These are phyloP conservation scores for Metschnikowia arizonensis DNA, from an alignment of 805 yeast species.

Conservation along the genomic window DNA sequence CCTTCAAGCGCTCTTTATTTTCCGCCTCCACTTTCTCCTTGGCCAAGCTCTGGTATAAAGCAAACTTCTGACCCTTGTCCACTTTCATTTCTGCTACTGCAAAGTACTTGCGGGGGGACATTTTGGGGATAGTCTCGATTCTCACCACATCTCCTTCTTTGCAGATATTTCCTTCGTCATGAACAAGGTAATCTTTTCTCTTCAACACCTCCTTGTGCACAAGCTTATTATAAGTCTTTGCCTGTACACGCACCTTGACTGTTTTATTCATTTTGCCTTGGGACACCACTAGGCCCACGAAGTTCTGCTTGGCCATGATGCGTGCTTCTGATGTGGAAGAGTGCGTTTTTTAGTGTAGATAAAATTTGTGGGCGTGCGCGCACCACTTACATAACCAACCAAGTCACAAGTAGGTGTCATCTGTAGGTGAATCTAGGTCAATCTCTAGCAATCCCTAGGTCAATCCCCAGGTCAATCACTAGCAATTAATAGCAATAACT, in stretches of 20 bases:
- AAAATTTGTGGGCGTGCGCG: slow-evolving; percentile 8
- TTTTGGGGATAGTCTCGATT: slow-evolving; percentile 83
- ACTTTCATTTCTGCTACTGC: slow-evolving; percentile 89
- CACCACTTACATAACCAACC: too few relatives aligned
- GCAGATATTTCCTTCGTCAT: slow-evolving; percentile 87
- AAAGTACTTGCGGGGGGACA: slow-evolving; percentile 76
- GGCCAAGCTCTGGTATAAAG: slow-evolving; percentile 70
- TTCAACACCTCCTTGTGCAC: slow-evolving; percentile 72
- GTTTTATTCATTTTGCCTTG: slow-evolving; percentile 97
- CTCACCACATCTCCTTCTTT: slow-evolving; percentile 95
- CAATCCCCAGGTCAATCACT: too few relatives aligned
- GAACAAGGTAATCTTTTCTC: slow-evolving; percentile 83
- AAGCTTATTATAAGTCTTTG: slow-evolving; percentile 63
- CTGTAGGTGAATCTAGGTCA: too few relatives aligned
- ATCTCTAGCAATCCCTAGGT: too few relatives aligned
- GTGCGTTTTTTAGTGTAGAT: background rate
- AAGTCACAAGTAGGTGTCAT: too few relatives aligned
- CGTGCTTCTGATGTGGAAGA: background rate
- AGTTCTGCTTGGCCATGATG: slow-evolving; percentile 82
- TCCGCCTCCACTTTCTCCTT: slow-evolving; percentile 62
- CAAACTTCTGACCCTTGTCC: slow-evolving; percentile 90
- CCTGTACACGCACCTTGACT: slow-evolving; percentile 85
- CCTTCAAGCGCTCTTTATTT: slow-evolving; percentile 52
- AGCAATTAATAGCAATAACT: too few relatives aligned
- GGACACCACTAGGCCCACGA: slow-evolving; percentile 87